phyloP scores from a whole-genome alignment of 495 filamentous ascomycete species.

The Melanomma pulvis-pyrius region DNA sequence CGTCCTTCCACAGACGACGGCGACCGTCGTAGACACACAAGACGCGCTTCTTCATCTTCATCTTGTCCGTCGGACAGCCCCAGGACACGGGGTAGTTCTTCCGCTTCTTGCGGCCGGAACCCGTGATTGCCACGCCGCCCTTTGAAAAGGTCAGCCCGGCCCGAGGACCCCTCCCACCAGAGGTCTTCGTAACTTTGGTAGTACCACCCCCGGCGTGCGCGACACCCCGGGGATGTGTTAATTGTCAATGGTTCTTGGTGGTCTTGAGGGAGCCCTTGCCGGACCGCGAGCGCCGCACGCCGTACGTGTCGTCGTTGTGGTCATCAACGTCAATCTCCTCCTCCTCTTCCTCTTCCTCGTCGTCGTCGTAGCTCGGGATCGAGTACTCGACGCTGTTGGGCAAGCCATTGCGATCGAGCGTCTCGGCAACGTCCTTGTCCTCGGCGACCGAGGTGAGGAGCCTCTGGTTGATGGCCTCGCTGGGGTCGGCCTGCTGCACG shows the following conservation, averaged over 20 bases:
- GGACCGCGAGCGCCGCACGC: constrained; percentile 53
- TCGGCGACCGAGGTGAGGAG: constrained; percentile 79
- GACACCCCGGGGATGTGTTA: constrained; percentile 59
- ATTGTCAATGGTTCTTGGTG: constrained; percentile 59
- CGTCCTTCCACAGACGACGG: constrained; percentile 90
- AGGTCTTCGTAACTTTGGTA: constrained; percentile 48
- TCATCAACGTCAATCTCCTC: constrained; percentile 67
- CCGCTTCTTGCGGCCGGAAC: constrained; percentile 77
- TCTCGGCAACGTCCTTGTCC: constrained; percentile 79
- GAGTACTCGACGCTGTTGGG: constrained; percentile 60
- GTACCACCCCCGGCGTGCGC: constrained; percentile 54
- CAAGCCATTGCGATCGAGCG: constrained; percentile 78
- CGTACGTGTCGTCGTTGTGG: constrained; percentile 61
- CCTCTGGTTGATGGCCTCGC: constrained; percentile 91
- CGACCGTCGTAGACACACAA: constrained; percentile 90
- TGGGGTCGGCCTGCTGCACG: constrained; percentile 95
- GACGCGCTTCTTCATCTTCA: constrained; percentile 97
- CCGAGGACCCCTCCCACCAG: constrained; percentile 46
- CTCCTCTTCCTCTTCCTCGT: constrained; percentile 62
- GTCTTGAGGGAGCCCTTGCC: constrained; percentile 54
- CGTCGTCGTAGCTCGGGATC: constrained; percentile 54
- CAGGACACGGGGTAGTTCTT: constrained; percentile 90
- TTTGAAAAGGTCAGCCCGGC: constrained; percentile 52
- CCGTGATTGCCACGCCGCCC: constrained; percentile 56
- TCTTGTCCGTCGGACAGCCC: constrained; percentile 86